Evolutionary conservation across 2,329 filamentous ascomycete species (phyloP), one percentile per base, ranked within the genome.

Genomic region (Zymoseptoria brevis): DNA sequence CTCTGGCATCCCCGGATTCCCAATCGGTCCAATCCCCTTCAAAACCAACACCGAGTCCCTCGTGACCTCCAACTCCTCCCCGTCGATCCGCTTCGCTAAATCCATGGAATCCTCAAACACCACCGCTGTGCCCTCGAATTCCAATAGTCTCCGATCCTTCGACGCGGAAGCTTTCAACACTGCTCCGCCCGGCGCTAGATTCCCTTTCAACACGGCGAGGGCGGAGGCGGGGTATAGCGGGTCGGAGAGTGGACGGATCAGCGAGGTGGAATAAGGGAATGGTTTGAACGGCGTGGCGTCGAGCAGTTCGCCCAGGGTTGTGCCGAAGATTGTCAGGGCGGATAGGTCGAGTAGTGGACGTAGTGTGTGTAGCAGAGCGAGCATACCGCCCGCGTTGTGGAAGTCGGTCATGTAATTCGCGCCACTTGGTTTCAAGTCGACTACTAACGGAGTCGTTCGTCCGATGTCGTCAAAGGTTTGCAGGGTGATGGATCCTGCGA

Each of bases 351-450:
- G 69, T 3, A 81, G 68, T 5, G 78, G 77, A 5, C 73, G 72
- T 4, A 81, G 69, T 0, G 73, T 75, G 57, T 79, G 77, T 21
- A 81, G 62, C 6, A 81, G 65, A 3, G 76, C 76, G 24, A 77
- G 64, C 78, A 81, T 80, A 3, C 79, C 79, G 1, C 79, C 79
- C 0, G 78, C 78, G 59, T 80, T 79, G 62, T 81, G 79, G 57
- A 81, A 81, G 62, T 81, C 79, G n/a, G 74, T 77, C 79, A 81
- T 81, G 63, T 80, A 81, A 59, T 80, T 80, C 60, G 80, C 77
- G 2, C 79, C 79, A 57, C 77, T 80, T 0, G 79, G 79, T 60
- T 81, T 81, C n/a, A 81, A 69, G 62, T 81, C 79, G 8, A 81
- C 72, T 4, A 81, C 65, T 0, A 81, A 66, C 0, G 79, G 79